A percentile compares a stretch with the other conserved stretches of the same genome.
Conservation (phyloP, 1,284 basidiomycete species). For the Tremellales sp. region DNA sequence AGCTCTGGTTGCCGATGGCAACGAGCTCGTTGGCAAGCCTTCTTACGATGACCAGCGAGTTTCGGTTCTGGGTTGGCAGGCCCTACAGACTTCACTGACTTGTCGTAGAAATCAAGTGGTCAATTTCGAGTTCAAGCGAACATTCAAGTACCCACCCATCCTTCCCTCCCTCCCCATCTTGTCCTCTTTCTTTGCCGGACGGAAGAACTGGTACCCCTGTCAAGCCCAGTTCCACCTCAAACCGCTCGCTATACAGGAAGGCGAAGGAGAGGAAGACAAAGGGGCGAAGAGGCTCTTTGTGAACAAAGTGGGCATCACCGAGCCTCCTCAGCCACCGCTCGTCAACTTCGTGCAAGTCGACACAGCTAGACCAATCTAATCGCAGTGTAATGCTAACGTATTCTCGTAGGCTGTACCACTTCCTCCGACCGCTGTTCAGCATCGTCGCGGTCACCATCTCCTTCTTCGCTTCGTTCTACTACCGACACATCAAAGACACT, state of each 20-base stretch:
- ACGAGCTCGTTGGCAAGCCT: conserved; percentile 19
- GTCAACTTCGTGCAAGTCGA: conserved; percentile 23
- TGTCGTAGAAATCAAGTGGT: conserved; percentile 19
- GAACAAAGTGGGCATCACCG: conserved; percentile 26
- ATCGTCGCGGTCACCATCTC: conserved; percentile 21
- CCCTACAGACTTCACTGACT: too few relatives aligned
- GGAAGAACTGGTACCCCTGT: conserved; percentile 6
- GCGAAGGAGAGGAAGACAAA: conserved; percentile 18
- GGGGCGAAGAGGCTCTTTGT: conserved; percentile 27
- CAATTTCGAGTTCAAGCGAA: conserved; percentile 19
- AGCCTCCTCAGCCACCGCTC: conserved; percentile 8
- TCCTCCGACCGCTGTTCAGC: conserved; percentile 23
- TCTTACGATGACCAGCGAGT: conserved; percentile 34
- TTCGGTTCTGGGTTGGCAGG: neutral
- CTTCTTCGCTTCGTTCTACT: conserved; percentile 22
- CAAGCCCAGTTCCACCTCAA: conserved; percentile 6
- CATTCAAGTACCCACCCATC: conserved; percentile 14
- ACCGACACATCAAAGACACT: conserved; percentile 24
- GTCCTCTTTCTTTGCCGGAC: conserved; percentile 7
- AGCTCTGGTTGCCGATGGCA: conserved; percentile 13
- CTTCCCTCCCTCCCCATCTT: conserved; percentile 16
- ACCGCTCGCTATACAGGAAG: conserved; percentile 18
- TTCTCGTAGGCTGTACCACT: conserved; percentile 11
- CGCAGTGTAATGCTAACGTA: neutral
- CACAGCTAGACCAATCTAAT: too few relatives aligned